Evolutionary conservation across 371 early-diverging fungal species (phyloP).

Genomic region (Batrachochytrium dendrobatidis): DNA sequence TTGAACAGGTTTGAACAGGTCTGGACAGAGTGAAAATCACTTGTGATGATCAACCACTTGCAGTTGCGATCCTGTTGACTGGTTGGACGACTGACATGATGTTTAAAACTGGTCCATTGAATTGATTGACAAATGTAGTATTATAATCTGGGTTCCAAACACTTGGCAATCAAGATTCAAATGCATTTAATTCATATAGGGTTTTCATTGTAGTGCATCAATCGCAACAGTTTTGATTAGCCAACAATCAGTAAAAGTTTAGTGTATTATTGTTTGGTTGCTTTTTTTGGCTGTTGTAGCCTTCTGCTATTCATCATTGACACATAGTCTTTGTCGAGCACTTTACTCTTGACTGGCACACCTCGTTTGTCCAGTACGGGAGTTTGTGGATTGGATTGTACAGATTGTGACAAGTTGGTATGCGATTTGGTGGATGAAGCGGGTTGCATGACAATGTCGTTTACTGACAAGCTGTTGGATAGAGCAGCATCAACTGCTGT

Average conservation of each 20-base stretch:
- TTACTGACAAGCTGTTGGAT: not conserved
- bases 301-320: not conserved
- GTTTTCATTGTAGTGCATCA: not conserved
- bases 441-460: not conserved
- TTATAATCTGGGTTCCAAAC: not conserved
- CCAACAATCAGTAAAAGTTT: not conserved
- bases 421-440: not conserved
- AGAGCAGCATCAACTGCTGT: not conserved
- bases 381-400: not conserved
- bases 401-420: not conserved
- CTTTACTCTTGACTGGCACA: not conserved
- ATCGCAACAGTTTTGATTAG: not conserved
- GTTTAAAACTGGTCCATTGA: too few relatives aligned
- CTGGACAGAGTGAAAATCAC: too few relatives aligned
- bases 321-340: not conserved
- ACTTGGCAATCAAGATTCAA: not conserved
- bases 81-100: too few relatives aligned
- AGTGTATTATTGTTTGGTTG: not conserved
- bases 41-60: too few relatives aligned
- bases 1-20: too few relatives aligned
- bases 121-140: not conserved
- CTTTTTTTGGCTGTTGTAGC: not conserved
- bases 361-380: not conserved
- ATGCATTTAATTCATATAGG: not conserved
- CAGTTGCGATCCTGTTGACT: too few relatives aligned